Evolutionary conservation across 1,284 basidiomycete species (phyloP).

Genomic region (Prillingera fragicola): DNA sequence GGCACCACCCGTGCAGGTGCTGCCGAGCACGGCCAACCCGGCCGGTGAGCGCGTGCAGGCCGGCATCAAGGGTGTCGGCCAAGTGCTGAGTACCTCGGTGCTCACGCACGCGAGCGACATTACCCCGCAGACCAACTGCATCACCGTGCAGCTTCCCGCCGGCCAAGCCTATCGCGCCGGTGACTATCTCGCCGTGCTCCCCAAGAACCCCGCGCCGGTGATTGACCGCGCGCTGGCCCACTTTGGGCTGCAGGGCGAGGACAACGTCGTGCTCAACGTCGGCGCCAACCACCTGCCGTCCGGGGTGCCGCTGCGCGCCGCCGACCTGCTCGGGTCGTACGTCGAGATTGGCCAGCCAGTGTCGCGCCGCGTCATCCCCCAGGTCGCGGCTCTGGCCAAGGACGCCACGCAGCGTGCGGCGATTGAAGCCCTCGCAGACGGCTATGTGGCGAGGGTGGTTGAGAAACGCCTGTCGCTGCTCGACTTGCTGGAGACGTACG

Average conservation of each 20-base stretch:
- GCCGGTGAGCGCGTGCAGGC: conserved; percentile 8
- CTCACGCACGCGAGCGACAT: conserved; percentile 10
- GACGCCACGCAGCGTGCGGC: conserved; percentile 3
- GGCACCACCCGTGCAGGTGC: conserved; percentile 1
- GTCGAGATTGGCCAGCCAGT: conserved; percentile 50
- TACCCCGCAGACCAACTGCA: conserved; percentile 30
- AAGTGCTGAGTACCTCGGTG: conserved; percentile 12
- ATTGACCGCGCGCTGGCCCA: conserved; percentile 9
- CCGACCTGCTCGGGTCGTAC: conserved; percentile 50
- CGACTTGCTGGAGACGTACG: conserved; percentile 49
- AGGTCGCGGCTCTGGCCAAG: conserved; percentile 8
- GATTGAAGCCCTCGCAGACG: conserved; percentile 10
- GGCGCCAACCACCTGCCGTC: conserved; percentile 41
- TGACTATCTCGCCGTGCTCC: conserved; percentile 52
- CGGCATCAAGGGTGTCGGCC: conserved; percentile 12
- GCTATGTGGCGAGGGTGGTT: conserved; percentile 23
- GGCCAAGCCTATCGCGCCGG: conserved; percentile 50
- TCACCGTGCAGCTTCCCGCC: conserved; percentile 52
- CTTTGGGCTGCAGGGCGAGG: conserved; percentile 11
- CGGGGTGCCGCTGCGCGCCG: conserved; percentile 46
- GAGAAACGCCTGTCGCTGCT: conserved; percentile 49
- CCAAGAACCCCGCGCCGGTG: conserved; percentile 14
- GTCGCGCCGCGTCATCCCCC: conserved; percentile 22
- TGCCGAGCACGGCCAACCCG: conserved; percentile 11
- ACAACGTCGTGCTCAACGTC: conserved; percentile 19